Evolutionary conservation across 129 eudicot genomes (phyloP), one percentile per base, ranked within the genome.

Genomic region (Artemisia tridentata): DNA sequence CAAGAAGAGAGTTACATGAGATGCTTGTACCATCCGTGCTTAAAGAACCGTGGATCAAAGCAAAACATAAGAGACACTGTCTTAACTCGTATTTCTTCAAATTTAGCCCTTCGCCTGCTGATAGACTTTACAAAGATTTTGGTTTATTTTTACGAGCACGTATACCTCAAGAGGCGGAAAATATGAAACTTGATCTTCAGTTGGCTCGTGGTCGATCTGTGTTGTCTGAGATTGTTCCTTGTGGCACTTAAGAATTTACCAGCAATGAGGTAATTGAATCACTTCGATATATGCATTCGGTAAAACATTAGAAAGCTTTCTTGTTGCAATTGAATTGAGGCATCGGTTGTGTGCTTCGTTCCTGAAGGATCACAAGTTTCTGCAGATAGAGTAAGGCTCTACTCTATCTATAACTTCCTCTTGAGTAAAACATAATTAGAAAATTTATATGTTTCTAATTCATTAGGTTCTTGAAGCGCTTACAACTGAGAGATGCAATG

Each of bases 391-490:
- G 99, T 95, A 90, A 80, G 89, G 71, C 65, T 63, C 20, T 38
- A 54, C 5, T 56, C 13, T 17, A 34, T 59, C 34, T 65, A n/a
- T 57, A 52, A 47, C 50, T 13, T 56, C 38, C 4, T 67, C 49
- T 23, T 61, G 16, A 58, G 62, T 17, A 66, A n/a, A 61, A 58
- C 14, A 47, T 41, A 11, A 14, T 68, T 62, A 5, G 23, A 3
- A 14, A 19, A 18, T 55, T 20, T 46, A 0, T 5, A 14, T 50
- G 21, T 64, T 48, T 68, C 51, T 38, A 6, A 4, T 46, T 65
- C 45, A 27, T 64, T 80, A 95, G 99, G 72, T 95, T 83, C 96
- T 95, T 74, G 99, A 95, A 84, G 99, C 99, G 19, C 91, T 95
- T 29, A 95, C 99, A 34, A 95, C 99, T n/a, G 99, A 90, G 79